These are phyloP conservation scores for Diaporthe amygdali DNA, from an alignment of 2,329 filamentous ascomycete species.

Conservation along the genomic window DNA sequence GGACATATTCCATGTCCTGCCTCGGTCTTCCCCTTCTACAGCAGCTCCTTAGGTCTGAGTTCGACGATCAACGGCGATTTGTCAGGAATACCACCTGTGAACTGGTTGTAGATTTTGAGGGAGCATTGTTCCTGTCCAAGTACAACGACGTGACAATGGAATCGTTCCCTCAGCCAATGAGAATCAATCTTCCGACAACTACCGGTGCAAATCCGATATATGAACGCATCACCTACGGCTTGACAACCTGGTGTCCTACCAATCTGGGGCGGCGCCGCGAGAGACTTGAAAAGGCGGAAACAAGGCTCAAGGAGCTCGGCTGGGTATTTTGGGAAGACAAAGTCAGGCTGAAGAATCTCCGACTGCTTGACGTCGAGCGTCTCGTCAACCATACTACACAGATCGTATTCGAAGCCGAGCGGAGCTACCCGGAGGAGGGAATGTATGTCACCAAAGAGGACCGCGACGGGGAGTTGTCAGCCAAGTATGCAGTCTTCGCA, in stretches of 20 bases:
- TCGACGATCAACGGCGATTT: background rate
- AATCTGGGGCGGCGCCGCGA: too few species aligned
- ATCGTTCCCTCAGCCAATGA: background rate
- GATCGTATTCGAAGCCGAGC: background rate
- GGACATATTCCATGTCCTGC: background rate
- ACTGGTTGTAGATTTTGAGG: background rate
- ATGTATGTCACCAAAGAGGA: background rate
- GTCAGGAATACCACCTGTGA: background rate
- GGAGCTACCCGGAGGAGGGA: accelerated
- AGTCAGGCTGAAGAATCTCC: background rate
- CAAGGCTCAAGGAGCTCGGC: background rate
- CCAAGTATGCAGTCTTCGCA: background rate
- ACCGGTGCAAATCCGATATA: background rate
- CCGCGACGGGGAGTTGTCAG: background rate
- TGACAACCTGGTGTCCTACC: too few species aligned
- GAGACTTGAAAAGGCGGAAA: background rate
- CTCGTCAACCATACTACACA: background rate
- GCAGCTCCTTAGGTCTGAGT: background rate
- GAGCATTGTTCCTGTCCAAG: background rate
- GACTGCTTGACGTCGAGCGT: background rate
- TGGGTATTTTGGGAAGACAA: background rate
- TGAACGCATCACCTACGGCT: background rate
- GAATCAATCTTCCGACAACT: background rate
- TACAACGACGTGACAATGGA: background rate
- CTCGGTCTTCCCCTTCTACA: background rate